These are phyloP conservation scores for Pochonia chlamydosporia DNA, from an alignment of 2,329 filamentous ascomycete genomes.

Conservation along the genomic window DNA sequence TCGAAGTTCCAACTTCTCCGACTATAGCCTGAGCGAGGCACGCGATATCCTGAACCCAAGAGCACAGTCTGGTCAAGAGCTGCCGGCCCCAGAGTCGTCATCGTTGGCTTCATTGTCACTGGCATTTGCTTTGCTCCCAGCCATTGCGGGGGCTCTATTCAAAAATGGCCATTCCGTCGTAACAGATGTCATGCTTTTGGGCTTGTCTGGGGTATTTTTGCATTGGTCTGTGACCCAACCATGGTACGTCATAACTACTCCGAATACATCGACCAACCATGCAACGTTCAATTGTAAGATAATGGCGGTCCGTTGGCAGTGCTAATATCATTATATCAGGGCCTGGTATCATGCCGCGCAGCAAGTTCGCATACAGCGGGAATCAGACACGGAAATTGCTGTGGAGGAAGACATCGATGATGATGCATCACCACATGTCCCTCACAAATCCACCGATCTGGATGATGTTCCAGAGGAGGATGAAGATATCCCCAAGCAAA, in stretches of 20 bases:
- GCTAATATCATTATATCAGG: conserved; percentile 35
- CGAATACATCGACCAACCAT: background rate
- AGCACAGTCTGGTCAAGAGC: conserved; percentile 31
- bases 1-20: conserved; percentile 73
- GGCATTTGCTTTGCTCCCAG: conserved; percentile 77
- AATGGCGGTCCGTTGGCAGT: too few species aligned
- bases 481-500: background rate
- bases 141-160: conserved; percentile 78
- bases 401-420: conserved; percentile 3
- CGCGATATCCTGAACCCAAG: conserved; percentile 58
- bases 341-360: conserved; percentile 72
- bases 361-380: conserved; percentile 49
- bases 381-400: conserved; percentile 22
- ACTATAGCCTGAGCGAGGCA: conserved; percentile 65
- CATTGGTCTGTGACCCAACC: conserved; percentile 90
- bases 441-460: conserved; percentile 41
- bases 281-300: background rate
- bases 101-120: conserved; percentile 77
- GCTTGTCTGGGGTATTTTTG: conserved; percentile 75
- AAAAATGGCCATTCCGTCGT: conserved; percentile 76
- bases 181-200: conserved; percentile 78
- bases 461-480: conserved; percentile 22
- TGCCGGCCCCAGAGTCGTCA: conserved; percentile 48
- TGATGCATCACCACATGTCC: conserved; percentile 22
- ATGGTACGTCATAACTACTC: conserved; percentile 52